A percentile compares a stretch with the other conserved stretches of the same genome.
These are phyloP conservation scores for Lithospermum erythrorhizon DNA, from an alignment of 257 asterid species.

Conservation along the genomic window DNA sequence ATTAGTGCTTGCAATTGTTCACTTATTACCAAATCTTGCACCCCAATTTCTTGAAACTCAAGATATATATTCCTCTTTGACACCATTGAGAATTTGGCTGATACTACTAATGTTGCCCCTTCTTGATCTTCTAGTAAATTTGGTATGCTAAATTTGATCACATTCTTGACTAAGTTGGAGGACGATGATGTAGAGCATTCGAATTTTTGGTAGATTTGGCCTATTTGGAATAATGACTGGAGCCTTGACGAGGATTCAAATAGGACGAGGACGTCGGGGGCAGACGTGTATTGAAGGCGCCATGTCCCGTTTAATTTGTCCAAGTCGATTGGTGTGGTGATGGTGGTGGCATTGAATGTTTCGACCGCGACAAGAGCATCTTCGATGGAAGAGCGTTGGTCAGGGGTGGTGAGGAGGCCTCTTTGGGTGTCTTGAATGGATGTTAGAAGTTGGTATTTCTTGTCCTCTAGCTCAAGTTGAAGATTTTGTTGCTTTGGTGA, in stretches of 20 bases:
- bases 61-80: constrained; percentile 71
- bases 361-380: constrained; percentile 77
- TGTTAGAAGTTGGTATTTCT: constrained; percentile 53
- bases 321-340: constrained; percentile 50
- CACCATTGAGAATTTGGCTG: constrained; percentile 73
- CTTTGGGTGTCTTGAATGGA: constrained; percentile 64
- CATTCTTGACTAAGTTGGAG: constrained; percentile 56
- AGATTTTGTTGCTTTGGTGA: not conserved
- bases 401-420: constrained; percentile 52
- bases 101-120: constrained; percentile 75
- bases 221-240: constrained; percentile 63
- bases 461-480: constrained; percentile 38
- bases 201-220: constrained; percentile 72
- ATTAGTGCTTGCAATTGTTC: constrained; percentile 69
- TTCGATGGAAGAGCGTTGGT: constrained; percentile 65
- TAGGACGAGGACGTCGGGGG: constrained; percentile 72
- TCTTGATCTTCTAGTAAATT: constrained; percentile 73
- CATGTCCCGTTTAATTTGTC: constrained; percentile 70
- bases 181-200: constrained; percentile 44
- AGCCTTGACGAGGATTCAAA: constrained; percentile 63
- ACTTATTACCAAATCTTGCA: constrained; percentile 58
- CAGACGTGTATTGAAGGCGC: constrained; percentile 93
- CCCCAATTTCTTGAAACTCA: constrained; percentile 70
- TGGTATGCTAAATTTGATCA: constrained; percentile 75
- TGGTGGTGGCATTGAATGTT: constrained; percentile 24